phyloP scores from a whole-genome alignment of 2,329 filamentous ascomycete genomes.

The Calonectria honghensis region DNA sequence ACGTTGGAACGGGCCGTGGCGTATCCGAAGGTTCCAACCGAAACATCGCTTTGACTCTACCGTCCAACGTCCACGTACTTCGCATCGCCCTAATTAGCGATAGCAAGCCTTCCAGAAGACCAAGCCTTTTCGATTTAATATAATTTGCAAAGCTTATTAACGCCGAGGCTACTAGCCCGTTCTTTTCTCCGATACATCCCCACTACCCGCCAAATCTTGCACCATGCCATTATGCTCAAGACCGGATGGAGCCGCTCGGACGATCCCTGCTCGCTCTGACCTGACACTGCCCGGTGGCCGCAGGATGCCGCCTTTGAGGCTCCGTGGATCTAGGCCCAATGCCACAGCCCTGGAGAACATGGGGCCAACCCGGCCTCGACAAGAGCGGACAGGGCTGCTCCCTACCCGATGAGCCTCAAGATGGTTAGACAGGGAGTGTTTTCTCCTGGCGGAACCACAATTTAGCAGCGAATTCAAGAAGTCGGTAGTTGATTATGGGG shows the following conservation, averaged over 20 bases:
- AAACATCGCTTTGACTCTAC: neutral
- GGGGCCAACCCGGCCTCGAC: neutral
- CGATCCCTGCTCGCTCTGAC: no score
- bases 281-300: no score
- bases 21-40: neutral
- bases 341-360: neutral
- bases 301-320: no score
- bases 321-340: neutral
- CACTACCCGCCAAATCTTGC: neutral
- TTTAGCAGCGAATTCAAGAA: neutral
- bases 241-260: no score
- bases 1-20: neutral
- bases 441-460: neutral
- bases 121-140: neutral
- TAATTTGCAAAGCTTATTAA: neutral
- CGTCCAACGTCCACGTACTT: neutral
- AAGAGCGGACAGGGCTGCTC: neutral
- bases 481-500: neutral
- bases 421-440: neutral
- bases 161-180: neutral
- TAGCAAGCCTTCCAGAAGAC: neutral
- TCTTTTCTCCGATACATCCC: neutral
- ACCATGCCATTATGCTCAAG: neutral
- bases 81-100: neutral
- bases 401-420: neutral